These are phyloP conservation scores for Beauveria rudraprayagi DNA, from an alignment of 2,329 filamentous ascomycete species.

Conservation along the genomic window DNA sequence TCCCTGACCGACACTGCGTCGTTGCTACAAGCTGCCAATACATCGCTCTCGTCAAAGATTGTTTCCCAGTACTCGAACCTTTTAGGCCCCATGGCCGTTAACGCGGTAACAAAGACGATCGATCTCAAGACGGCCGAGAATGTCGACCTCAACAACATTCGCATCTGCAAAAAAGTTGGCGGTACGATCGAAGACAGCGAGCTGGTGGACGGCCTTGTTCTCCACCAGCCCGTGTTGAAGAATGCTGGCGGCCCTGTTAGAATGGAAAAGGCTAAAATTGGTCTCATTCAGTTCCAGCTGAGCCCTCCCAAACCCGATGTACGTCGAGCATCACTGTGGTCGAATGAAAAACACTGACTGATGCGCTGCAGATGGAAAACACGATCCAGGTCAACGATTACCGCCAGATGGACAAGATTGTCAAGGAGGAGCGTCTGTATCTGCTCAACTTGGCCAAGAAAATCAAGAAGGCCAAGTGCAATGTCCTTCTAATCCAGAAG, in stretches of 20 bases:
- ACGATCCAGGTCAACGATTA: slow-evolving; percentile 99
- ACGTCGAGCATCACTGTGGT: slow-evolving; percentile 26
- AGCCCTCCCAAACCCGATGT: slow-evolving; percentile 96
- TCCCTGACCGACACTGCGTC: slow-evolving; percentile 79
- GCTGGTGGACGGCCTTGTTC: slow-evolving; percentile 87
- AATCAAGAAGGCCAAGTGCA: slow-evolving; percentile 99
- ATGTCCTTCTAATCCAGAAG: slow-evolving; percentile 96
- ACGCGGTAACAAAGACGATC: slow-evolving; percentile 91
- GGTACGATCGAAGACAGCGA: slow-evolving; percentile 98
- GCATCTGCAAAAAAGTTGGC: slow-evolving; percentile 94
- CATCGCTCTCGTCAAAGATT: slow-evolving; percentile 95
- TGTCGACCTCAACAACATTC: slow-evolving; percentile 91
- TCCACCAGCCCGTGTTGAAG: slow-evolving; percentile 91
- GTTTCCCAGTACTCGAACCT: slow-evolving; percentile 94
- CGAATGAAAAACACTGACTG: slow-evolving; percentile 14
- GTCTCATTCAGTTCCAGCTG: slow-evolving; percentile 95
- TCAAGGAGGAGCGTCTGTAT: slow-evolving; percentile 98
- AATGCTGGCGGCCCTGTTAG: slow-evolving; percentile 80
- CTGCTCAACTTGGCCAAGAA: slow-evolving; percentile 99
- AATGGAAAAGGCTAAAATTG: slow-evolving; percentile 97
- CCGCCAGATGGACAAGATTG: slow-evolving; percentile 99
- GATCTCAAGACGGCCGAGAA: slow-evolving; percentile 94
- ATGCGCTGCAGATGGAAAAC: slow-evolving; percentile 76
- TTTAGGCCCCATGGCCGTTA: slow-evolving; percentile 95
- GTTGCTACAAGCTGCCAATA: slow-evolving; percentile 92